These are phyloP conservation scores for Elaeis guineensis DNA, from an alignment of 176 grass and related monocot genomes.

Conservation along the genomic window DNA sequence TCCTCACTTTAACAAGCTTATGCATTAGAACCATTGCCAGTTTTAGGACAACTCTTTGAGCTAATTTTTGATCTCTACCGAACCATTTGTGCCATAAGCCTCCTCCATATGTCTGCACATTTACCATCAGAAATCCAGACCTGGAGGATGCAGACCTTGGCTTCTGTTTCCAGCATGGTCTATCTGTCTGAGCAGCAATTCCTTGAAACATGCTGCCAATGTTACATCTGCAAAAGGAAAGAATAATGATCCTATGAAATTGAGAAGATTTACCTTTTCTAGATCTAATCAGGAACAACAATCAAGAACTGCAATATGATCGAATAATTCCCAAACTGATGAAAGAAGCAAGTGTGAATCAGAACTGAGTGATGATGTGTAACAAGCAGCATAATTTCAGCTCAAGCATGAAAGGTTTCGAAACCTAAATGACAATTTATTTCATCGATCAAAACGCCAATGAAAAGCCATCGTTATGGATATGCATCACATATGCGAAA, in stretches of 20 bases:
- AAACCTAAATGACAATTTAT: no score
- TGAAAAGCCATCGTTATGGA: no score
- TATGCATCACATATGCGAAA: not conserved
- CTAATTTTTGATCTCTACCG: slow-evolving; percentile 72
- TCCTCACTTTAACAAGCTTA: slow-evolving; percentile 76
- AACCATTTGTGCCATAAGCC: slow-evolving; percentile 97
- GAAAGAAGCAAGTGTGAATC: no score
- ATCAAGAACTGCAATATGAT: no score
- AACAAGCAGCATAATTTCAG: no score
- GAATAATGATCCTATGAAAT: not conserved
- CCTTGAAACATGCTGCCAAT: slow-evolving; percentile 70
- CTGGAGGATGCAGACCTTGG: slow-evolving; percentile 69
- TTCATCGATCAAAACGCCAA: no score
- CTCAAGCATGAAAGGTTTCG: no score
- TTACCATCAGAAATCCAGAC: slow-evolving; percentile 65
- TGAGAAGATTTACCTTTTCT: no score
- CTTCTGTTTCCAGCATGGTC: slow-evolving; percentile 90
- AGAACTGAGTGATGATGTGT: no score
- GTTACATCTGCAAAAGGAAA: slow-evolving; percentile 52
- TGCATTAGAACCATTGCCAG: slow-evolving; percentile 58
- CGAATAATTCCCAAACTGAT: no score
- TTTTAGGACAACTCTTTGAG: slow-evolving; percentile 78
- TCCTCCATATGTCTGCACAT: slow-evolving; percentile 75
- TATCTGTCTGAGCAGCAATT: slow-evolving; percentile 86
- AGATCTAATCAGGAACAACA: no score